Conservation (phyloP, 805 yeast species). For the Kluyveromyces aestuarii region DNA sequence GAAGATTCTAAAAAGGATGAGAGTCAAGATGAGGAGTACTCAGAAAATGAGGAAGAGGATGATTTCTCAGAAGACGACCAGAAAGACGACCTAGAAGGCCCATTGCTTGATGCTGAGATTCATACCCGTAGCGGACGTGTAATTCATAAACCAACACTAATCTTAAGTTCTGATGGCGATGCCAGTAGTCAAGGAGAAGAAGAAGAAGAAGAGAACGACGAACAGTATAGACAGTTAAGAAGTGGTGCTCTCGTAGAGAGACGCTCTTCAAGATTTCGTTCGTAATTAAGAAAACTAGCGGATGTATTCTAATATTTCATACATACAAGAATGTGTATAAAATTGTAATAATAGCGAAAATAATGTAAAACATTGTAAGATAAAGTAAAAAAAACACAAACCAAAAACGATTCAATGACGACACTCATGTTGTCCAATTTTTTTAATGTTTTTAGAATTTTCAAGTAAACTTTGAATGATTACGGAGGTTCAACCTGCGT, state of each 20-base stretch:
- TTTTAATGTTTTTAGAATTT: no score
- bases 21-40: conserved; percentile 10
- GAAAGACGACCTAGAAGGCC: conserved; percentile 12
- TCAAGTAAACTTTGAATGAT: background rate
- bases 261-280: background rate
- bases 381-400: background rate
- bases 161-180: background rate
- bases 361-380: background rate
- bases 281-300: background rate
- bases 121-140: conserved; percentile 5
- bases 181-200: background rate
- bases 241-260: background rate
- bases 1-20: conserved; percentile 5
- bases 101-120: background rate
- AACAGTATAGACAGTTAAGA: background rate
- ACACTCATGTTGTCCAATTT: background rate
- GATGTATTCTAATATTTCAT: background rate
- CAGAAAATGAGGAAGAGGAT: conserved; percentile 13
- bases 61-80: conserved; percentile 10
- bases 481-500: background rate
- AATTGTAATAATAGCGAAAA: conserved; percentile 3
- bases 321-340: background rate
- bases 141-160: background rate
- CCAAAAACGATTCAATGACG: background rate
- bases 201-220: background rate